Evolutionary conservation across 2,329 filamentous ascomycete genomes (phyloP).

Genomic region (Corinectria fuckeliana): DNA sequence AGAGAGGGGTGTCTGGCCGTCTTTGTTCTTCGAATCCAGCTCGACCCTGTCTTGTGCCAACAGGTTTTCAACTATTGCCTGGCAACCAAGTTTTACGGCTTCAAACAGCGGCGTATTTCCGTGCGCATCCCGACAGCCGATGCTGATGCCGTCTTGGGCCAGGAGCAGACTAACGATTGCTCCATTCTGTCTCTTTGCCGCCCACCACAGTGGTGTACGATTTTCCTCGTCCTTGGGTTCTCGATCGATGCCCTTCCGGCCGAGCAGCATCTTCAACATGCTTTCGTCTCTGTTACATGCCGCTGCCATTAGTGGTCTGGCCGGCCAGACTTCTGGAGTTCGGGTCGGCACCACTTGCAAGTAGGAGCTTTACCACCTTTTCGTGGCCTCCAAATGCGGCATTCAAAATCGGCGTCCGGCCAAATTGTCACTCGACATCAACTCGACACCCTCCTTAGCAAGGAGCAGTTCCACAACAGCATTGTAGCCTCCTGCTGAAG

Average conservation of each 20-base stretch:
- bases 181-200: background rate
- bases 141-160: too few species aligned
- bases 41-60: too few species aligned
- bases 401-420: background rate
- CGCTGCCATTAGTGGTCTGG: background rate
- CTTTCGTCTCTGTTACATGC: background rate
- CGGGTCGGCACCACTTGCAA: background rate
- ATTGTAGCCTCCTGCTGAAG: background rate
- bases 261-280: background rate
- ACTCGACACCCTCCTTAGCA: background rate
- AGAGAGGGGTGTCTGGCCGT: too few species aligned
- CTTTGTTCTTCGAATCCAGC: too few species aligned
- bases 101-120: too few species aligned
- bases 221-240: background rate
- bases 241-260: background rate
- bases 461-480: background rate
- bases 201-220: background rate
- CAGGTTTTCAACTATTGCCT: too few species aligned
- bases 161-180: too few species aligned
- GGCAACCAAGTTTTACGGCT: too few species aligned
- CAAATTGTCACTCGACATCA: background rate
- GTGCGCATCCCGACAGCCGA: too few species aligned
- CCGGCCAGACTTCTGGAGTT: background rate
- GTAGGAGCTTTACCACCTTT: background rate
- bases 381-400: background rate